phyloP scores from a whole-genome alignment of 2,329 filamentous ascomycete genomes.

The Leptographium radiaticola region DNA sequence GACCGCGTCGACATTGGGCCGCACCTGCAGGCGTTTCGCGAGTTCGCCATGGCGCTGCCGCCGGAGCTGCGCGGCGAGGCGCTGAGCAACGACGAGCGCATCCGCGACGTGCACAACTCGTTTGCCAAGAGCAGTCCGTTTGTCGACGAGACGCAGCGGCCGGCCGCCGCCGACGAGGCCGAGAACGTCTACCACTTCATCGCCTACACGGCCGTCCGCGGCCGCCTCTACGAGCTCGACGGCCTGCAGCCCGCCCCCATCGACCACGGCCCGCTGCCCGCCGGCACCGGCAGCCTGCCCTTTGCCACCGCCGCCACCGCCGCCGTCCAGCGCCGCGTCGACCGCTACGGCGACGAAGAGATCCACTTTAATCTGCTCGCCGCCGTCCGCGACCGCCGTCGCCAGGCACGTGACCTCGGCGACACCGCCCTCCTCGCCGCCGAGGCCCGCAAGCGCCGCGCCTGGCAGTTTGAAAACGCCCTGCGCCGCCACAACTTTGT shows the following conservation, averaged over 20 bases:
- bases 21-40: slow-evolving; percentile 64
- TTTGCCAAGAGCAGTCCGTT: slow-evolving; percentile 86
- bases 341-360: slow-evolving; percentile 71
- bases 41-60: slow-evolving; percentile 77
- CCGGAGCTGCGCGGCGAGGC: slow-evolving; percentile 54
- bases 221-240: slow-evolving; percentile 83
- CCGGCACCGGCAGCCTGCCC: slow-evolving; percentile 8
- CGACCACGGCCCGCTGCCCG: slow-evolving; percentile 62
- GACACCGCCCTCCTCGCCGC: slow-evolving; percentile 65
- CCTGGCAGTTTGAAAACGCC: slow-evolving; percentile 93
- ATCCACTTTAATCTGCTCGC: slow-evolving; percentile 94
- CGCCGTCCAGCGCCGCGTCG: slow-evolving; percentile 75
- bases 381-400: slow-evolving; percentile 72
- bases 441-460: slow-evolving; percentile 71
- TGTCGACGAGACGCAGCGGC: slow-evolving; percentile 72
- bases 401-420: slow-evolving; percentile 66
- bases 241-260: slow-evolving; percentile 90
- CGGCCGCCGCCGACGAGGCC: slow-evolving; percentile 52
- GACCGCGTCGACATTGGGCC: slow-evolving; percentile 54
- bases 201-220: slow-evolving; percentile 74
- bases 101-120: slow-evolving; percentile 74
- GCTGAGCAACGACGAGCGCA: slow-evolving; percentile 50
- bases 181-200: slow-evolving; percentile 98
- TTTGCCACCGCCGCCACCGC: slow-evolving; percentile 74
- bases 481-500: slow-evolving; percentile 90